Conservation (phyloP, 2,329 filamentous ascomycete species). For the Trichoderma koningii region DNA sequence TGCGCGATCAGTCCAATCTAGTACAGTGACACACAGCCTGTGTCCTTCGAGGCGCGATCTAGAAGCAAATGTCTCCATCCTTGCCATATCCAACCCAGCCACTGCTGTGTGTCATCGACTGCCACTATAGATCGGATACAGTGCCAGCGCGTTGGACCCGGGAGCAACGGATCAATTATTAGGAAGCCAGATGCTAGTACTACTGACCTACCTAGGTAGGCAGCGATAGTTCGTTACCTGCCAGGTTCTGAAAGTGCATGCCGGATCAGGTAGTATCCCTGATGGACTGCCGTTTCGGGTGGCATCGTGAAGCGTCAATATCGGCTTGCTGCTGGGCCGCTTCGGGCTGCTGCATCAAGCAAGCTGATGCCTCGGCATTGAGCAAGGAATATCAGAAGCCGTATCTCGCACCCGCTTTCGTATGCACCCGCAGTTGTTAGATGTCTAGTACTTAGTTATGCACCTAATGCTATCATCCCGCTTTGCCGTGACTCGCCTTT, state of each 20-base stretch:
- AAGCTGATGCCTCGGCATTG: no score
- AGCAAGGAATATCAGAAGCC: no score
- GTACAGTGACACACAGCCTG: neutral
- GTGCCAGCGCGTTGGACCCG: neutral
- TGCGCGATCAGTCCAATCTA: neutral
- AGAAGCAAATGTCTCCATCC: constrained; percentile 17
- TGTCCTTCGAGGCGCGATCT: constrained; percentile 22
- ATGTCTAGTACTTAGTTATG: no score
- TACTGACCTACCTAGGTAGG: no score
- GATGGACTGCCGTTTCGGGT: neutral
- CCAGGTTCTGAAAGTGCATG: neutral
- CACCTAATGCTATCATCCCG: neutral
- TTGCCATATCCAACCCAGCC: neutral
- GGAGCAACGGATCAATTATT: constrained; percentile 5
- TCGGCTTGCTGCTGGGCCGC: no score
- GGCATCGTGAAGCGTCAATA: neutral
- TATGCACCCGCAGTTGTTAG: neutral
- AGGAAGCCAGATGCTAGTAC: neutral
- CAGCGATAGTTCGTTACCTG: neutral
- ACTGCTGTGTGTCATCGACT: no score
- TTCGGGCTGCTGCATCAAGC: no score
- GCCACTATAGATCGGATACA: constrained; percentile 5
- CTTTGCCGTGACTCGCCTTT: neutral
- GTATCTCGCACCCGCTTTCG: no score
- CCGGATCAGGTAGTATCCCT: neutral